Evolutionary conservation across 352 stramenopile species (phyloP).

Genomic region (Nannochloropsis limnetica): DNA sequence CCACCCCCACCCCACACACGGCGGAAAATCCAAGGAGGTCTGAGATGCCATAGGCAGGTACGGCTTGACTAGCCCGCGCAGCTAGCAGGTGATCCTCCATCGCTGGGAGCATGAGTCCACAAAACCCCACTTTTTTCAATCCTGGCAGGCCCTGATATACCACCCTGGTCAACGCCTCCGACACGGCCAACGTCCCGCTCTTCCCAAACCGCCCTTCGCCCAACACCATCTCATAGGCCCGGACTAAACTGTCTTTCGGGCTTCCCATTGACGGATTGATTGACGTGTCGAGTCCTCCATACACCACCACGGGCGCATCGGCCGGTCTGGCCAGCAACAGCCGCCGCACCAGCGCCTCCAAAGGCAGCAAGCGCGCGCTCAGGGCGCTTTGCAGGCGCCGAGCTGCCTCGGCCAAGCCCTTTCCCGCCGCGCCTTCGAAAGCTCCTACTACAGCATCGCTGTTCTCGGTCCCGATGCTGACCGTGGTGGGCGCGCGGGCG

Average conservation of each 20-base stretch:
- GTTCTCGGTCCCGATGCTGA: constrained; percentile 33
- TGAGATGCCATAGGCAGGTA: constrained; percentile 11
- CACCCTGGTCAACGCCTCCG: constrained; percentile 19
- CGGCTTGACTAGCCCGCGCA: constrained; percentile 6
- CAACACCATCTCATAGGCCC: constrained; percentile 7
- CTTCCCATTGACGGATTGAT: not conserved
- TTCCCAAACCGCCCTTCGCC: constrained; percentile 13
- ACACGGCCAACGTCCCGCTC: constrained; percentile 32
- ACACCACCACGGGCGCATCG: not conserved
- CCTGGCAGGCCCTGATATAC: not conserved
- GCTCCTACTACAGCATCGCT: not conserved
- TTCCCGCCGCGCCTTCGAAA: not conserved
- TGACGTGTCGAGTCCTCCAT: not conserved
- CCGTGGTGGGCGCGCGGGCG: not conserved
- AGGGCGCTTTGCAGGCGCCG: not conserved
- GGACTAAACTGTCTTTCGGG: not conserved
- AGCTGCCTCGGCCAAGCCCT: not conserved
- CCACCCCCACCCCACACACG: not conserved
- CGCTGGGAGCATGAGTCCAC: not conserved
- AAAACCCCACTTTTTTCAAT: constrained; percentile 26
- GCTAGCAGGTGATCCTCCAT: constrained; percentile 29
- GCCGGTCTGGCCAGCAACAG: constrained; percentile 10
- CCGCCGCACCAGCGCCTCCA: constrained; percentile 7
- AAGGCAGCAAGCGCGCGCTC: not conserved
- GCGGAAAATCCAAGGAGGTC: not conserved